phyloP scores from a whole-genome alignment of 2,329 filamentous ascomycete genomes.

The Hypoxylon sp. region DNA sequence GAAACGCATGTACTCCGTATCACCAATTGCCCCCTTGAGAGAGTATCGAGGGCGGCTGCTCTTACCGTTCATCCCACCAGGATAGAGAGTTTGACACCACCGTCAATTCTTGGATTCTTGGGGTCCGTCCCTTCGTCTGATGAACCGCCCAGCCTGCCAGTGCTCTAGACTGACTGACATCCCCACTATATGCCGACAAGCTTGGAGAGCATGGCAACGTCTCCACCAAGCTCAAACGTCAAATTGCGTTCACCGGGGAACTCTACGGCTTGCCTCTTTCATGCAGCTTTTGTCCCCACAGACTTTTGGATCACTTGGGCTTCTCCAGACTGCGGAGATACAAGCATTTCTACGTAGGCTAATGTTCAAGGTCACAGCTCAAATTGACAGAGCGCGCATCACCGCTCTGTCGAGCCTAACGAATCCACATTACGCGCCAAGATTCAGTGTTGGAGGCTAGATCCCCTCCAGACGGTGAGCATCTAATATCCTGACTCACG shows the following conservation, averaged over 20 bases:
- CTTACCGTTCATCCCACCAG: conserved; percentile 22
- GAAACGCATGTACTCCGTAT: conserved; percentile 30
- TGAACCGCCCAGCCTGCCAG: conserved; percentile 32
- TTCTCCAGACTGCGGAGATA: conserved; percentile 43
- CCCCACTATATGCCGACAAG: conserved; percentile 29
- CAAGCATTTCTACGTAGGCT: conserved; percentile 33
- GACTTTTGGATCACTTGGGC: conserved; percentile 16
- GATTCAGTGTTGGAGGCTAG: conserved; percentile 17
- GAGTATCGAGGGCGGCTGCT: conserved; percentile 15
- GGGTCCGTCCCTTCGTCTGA: conserved; percentile 36
- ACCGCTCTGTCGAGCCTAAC: conserved; percentile 27
- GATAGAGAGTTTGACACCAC: conserved; percentile 22
- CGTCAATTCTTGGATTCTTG: conserved; percentile 21
- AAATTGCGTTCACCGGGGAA: conserved; percentile 36
- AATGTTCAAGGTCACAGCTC: conserved; percentile 28
- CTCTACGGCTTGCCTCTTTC: conserved; percentile 39
- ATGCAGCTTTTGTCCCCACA: conserved; percentile 35
- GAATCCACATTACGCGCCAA: conserved; percentile 34
- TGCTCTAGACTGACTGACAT: conserved; percentile 16
- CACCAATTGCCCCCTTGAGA: conserved; percentile 4
- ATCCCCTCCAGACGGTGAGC: conserved; percentile 17
- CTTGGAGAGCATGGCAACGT: conserved; percentile 15
- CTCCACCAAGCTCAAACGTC: conserved; percentile 43
- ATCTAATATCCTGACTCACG: conserved; percentile 35
- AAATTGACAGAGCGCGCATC: conserved; percentile 23